Evolutionary conservation across 1,139 yeast species (phyloP), one percentile per base, ranked within the genome.

Genomic region (Insectozyma bohioensis): DNA sequence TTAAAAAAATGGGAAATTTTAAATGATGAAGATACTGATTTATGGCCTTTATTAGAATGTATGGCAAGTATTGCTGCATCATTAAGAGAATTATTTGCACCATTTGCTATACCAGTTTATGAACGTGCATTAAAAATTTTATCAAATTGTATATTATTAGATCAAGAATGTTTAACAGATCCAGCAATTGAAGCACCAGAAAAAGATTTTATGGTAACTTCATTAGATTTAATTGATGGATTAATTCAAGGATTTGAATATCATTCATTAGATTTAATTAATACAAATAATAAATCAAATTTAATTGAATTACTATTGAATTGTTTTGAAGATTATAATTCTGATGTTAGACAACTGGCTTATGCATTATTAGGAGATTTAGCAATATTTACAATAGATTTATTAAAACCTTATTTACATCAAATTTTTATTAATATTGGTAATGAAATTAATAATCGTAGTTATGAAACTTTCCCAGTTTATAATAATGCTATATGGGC

Each of bases 401-500:
- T 75, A n/a, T 61, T 85, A 19, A 58, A 61, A 33, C 85, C 88
- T 1, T 66, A 72, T 42, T 54, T 85, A 42, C 72, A 76, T 40
- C 68, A 72, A 25, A 64, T 87, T 18, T 65, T 88, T 51, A 65
- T 79, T 18, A 70, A 76, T 35, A 74, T 85, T 41, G 81, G 88
- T 4, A 76, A 80, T 42, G 95, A 85, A 52, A 67, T 84, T 43
- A 64, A 74, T 36, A 72, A 67, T 47, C 55, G 80, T 39, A 60
- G 69, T 28, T 64, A 61, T 49, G 61, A 62, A 36, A 61, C 86
- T 43, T 62, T 70, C 57, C 75, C 92, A 12, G 82, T 85, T 31
- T 75, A 82, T 56, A 86, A 88, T 54, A 92, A 92, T 58, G 95
- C 97, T 1, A 80, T 87, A 31, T 92, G 98, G 98, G 76, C 95